These are phyloP conservation scores for Solanum commersonii DNA, from an alignment of 257 asterid genomes.

Conservation along the genomic window DNA sequence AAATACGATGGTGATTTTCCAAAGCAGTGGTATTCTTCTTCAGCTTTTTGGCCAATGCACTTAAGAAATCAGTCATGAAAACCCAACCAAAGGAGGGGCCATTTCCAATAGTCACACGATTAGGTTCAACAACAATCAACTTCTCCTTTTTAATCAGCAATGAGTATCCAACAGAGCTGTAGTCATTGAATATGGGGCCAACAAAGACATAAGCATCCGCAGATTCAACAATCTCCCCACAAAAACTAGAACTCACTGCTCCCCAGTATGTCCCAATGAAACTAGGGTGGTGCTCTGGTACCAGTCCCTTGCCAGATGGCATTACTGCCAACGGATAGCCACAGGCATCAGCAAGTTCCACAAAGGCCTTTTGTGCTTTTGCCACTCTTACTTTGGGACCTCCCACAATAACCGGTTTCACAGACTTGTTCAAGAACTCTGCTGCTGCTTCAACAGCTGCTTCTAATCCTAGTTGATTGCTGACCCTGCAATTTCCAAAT, in stretches of 20 bases:
- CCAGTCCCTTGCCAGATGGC: conserved; percentile 27
- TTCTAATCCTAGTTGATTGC: conserved; percentile 23
- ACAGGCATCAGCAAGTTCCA: conserved; percentile 17
- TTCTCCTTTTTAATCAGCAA: conserved; percentile 23
- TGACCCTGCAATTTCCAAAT: conserved; percentile 11
- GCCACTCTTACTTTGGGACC: conserved; percentile 22
- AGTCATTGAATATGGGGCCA: conserved; percentile 29
- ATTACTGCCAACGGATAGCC: conserved; percentile 18
- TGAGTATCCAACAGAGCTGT: conserved; percentile 26
- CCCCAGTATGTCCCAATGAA: conserved; percentile 30
- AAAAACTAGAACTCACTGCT: conserved; percentile 20
- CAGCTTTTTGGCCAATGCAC: conserved; percentile 15
- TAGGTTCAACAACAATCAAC: conserved; percentile 10
- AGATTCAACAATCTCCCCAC: conserved; percentile 28
- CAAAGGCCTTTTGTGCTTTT: conserved; percentile 17
- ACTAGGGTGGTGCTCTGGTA: conserved; percentile 20
- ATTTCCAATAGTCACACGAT: conserved; percentile 19
- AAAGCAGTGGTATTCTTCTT: conserved; percentile 16
- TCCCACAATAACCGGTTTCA: conserved; percentile 20
- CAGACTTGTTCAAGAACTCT: conserved; percentile 19
- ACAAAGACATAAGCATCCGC: conserved; percentile 28
- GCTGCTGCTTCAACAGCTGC: conserved; percentile 26
- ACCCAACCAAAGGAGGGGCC: conserved; percentile 32
- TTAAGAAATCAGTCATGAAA: conserved; percentile 18
- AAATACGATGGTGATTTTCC: conserved; percentile 20